Base-by-base conservation (phyloP, 805 yeast genomes). In the Suhomyces sp. region DNA sequence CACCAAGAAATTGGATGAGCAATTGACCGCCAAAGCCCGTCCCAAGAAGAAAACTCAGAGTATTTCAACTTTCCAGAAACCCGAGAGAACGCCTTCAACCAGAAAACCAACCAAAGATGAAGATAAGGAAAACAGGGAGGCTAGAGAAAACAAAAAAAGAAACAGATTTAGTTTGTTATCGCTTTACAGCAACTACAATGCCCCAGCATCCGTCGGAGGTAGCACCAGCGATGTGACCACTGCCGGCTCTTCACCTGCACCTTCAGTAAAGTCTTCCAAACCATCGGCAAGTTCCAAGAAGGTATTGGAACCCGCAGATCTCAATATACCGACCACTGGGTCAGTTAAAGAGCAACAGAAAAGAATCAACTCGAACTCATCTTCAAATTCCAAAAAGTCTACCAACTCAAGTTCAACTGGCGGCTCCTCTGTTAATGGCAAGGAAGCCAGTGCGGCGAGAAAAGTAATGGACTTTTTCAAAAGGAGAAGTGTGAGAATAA, bases 401-500 rank as follows among this genome's bases (percentile, higher is more conserved):
- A 57, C 63, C 29, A 54, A 57, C 27, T 60, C 67, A 13, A 54
- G 54, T 47, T 46, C 59, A 6, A 47, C 60, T 41, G 53, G 56
- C 43, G 47, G 59, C 35, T 53, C 72, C 46, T 59, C 68, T 58
- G 67, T 57, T 51, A 62, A 60, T 56, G 67, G 73, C 55, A 82
- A 79, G 58, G 89, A 84, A 58, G 82, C 84, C 19, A 84, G 91
- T 46, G 86, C 94, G 2, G 90, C 94, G 4, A 82, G 84, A 63
- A 83, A 83, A 60, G 91, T 86, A 8, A 82, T 86, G 79, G 92
- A 86, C 65, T 86, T 86, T 65, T 86, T 86, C 73, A 85, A 85
- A 64, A 79, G 92, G 68, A 80, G 89, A 56, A 69, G 74, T 50
- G 63, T 71, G 4, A 61, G 69, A 54, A 64, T 69, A 17, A 64